Conservation (phyloP, 1,284 basidiomycete genomes). For the Singerocomus inundabilis region DNA sequence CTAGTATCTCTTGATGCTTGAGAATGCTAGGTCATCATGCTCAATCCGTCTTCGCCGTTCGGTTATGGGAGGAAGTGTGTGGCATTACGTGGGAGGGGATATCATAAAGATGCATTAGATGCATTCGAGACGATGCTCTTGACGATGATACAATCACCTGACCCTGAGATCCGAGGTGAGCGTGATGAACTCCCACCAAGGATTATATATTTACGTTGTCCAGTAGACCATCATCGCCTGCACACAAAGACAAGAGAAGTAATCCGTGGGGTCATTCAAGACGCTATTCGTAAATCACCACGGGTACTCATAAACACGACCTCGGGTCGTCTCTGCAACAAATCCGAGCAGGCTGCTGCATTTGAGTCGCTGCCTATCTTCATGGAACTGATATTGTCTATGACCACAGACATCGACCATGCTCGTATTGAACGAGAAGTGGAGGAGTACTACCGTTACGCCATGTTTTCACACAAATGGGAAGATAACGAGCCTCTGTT, state of each 20-base stretch:
- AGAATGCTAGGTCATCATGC: neutral
- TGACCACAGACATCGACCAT: neutral
- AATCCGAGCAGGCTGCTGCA: neutral
- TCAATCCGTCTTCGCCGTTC: neutral
- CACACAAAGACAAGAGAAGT: neutral
- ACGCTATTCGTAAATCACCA: constrained; percentile 1
- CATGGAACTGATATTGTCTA: neutral
- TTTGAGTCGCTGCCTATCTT: neutral
- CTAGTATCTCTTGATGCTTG: too few relatives aligned
- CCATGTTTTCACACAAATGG: constrained; percentile 6
- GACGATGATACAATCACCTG: neutral
- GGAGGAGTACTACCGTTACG: neutral
- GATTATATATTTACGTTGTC: neutral
- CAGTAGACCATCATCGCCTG: neutral
- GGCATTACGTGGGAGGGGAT: neutral
- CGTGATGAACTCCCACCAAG: rapidly evolving
- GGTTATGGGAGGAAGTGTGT: neutral
- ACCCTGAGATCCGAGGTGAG: neutral
- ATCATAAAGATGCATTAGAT: neutral
- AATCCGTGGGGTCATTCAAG: neutral
- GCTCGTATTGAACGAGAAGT: neutral
- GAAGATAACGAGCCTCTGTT: constrained; percentile 9
- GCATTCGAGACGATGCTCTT: constrained; percentile 1
- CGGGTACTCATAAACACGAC: constrained; percentile 5
- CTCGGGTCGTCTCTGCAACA: constrained; percentile 7